A percentile compares a stretch with the other conserved stretches of the same genome.
These are phyloP conservation scores for Geosmithia flava DNA, from an alignment of 2,329 filamentous ascomycete species.

Conservation along the genomic window DNA sequence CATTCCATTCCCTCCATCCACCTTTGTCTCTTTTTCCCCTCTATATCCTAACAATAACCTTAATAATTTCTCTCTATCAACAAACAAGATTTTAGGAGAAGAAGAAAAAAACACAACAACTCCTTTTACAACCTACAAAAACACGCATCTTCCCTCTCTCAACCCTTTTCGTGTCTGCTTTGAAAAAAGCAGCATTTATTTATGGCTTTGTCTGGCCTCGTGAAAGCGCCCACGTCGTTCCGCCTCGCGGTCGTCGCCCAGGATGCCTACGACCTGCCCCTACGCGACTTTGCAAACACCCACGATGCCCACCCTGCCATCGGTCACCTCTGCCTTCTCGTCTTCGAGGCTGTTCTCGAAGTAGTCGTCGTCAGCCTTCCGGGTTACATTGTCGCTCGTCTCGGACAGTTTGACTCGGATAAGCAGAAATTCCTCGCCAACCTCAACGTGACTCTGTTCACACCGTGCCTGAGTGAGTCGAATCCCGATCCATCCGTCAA, in stretches of 20 bases:
- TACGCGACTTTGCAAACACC: slow-evolving; percentile 25
- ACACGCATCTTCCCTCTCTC: no score
- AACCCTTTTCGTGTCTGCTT: neutral
- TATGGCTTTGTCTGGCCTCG: slow-evolving; percentile 24
- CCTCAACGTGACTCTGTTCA: slow-evolving; percentile 92
- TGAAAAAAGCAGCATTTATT: slow-evolving; percentile 3
- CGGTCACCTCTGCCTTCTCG: slow-evolving; percentile 61
- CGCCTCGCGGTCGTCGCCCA: slow-evolving; percentile 25
- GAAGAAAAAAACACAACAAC: no score
- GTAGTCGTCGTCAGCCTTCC: slow-evolving; percentile 92
- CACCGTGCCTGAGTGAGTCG: slow-evolving; percentile 78
- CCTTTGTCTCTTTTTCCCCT: no score
- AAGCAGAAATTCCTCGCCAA: slow-evolving; percentile 96
- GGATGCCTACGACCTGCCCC: slow-evolving; percentile 26
- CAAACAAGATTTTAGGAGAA: no score
- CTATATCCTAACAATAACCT: no score
- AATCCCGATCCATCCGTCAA: neutral
- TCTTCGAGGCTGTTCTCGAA: slow-evolving; percentile 90
- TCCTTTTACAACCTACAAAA: no score
- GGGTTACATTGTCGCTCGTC: slow-evolving; percentile 80
- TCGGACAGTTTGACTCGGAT: slow-evolving; percentile 89
- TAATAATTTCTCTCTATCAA: no score
- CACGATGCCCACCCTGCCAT: slow-evolving; percentile 52
- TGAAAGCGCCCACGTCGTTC: slow-evolving; percentile 30
- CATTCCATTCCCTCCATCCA: no score